Base-by-base conservation (phyloP, 306 rosid genomes). In the Abrus precatorius region DNA sequence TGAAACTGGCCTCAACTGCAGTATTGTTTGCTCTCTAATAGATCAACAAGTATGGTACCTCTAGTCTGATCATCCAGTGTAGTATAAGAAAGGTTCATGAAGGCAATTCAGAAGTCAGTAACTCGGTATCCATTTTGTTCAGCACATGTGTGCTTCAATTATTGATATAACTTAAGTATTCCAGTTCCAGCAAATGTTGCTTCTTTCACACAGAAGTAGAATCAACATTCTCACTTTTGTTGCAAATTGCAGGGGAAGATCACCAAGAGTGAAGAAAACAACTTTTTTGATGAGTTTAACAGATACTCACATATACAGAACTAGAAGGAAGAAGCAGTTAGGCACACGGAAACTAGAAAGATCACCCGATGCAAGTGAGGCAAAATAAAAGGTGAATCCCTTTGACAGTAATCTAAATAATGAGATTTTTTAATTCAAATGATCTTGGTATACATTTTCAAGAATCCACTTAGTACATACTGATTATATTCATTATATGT, bases 301-400 rank as follows among this genome's bases (percentile, higher is more conserved):
- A 53, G 50, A 61, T 50, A 43, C 28, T 65, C 54, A 45, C 14
- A 8, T 52, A 78, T 40, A 44, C 55, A 63, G 13, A 72, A 43
- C 32, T 74, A 28, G 72, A 56, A 68, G 81, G 54, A 75, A 75
- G 12, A 14, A 40, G 7, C 71, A 8, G 33, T 65, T 41, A 32
- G 30, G 48, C 60, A 68, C 9, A 68, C 10, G 13, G 20, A 20
- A 20, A 20, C 20, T 7, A 49, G 33, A 61, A 52, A 63, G 14
- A 79, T 59, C 63, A 34, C 65, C 20, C 30, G 41, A 49, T 69
- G 56, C 53, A 82, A 38, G 41, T 12, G 34, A 29, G 69, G 38
- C 54, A 76, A 32, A 84, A 62, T 69, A 43, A 54, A n/a, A 48
- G 62, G 53, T 49, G 53, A 76, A 64, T 65, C 63, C 73, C 62